Percentiles rank a stretch among this genome's conserved stretches.
These are phyloP conservation scores for Cryptococcus sp. DNA, from an alignment of 1,284 basidiomycete species.

Conservation along the genomic window DNA sequence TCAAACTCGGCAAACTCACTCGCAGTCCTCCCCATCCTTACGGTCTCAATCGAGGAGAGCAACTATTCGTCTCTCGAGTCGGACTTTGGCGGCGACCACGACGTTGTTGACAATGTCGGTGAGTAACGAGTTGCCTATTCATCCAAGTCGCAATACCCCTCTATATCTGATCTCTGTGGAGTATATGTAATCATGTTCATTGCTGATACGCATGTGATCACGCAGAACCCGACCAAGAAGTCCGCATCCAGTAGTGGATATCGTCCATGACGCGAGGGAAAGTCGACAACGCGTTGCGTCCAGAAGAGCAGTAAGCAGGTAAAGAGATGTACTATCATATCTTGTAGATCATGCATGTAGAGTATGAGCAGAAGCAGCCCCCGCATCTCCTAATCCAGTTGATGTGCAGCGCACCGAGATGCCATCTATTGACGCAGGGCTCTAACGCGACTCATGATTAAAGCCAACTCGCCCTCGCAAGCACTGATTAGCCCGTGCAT, in stretches of 20 bases:
- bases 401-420: too few relatives aligned
- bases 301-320: too few relatives aligned
- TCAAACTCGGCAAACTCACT: background rate
- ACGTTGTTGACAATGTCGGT: slow-evolving; percentile 41
- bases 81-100: slow-evolving; percentile 29
- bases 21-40: slow-evolving; percentile 45
- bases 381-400: too few relatives aligned
- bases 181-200: too few relatives aligned
- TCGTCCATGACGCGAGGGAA: too few relatives aligned
- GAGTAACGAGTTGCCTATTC: slow-evolving; percentile 15
- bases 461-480: slow-evolving; percentile 32
- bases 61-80: slow-evolving; percentile 34
- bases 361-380: too few relatives aligned
- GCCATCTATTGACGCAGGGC: too few relatives aligned
- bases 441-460: background rate
- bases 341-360: too few relatives aligned
- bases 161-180: too few relatives aligned
- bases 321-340: too few relatives aligned
- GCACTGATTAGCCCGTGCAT: slow-evolving; percentile 37
- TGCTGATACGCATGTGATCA: background rate
- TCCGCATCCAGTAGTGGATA: slow-evolving; percentile 7
- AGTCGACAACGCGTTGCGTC: too few relatives aligned
- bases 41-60: slow-evolving; percentile 31
- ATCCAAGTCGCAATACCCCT: too few relatives aligned
- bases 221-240: slow-evolving; percentile 15